Percentiles rank a stretch among this genome's conserved stretches.
These are phyloP conservation scores for Pyrrhoderma noxium DNA, from an alignment of 1,284 basidiomycete species.

Conservation along the genomic window DNA sequence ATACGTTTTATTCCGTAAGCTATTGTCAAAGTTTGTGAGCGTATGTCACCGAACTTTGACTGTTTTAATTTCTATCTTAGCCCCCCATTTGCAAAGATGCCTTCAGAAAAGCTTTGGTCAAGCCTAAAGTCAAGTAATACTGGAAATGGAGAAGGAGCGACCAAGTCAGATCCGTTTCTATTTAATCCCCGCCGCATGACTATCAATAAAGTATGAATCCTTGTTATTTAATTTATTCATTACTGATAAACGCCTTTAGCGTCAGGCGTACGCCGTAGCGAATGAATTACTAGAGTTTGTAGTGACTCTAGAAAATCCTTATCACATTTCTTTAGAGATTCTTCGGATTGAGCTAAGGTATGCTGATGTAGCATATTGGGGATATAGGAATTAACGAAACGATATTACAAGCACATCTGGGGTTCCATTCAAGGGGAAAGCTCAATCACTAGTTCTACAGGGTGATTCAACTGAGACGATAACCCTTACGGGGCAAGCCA, in stretches of 20 bases:
- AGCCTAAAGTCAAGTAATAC: constrained; percentile 36
- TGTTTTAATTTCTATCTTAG: constrained; percentile 32
- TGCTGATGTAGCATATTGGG: constrained; percentile 18
- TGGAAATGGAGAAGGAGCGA: neutral
- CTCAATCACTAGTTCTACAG: constrained; percentile 55
- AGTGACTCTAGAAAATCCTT: constrained; percentile 85
- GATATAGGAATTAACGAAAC: constrained; percentile 12
- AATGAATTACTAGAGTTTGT: constrained; percentile 79
- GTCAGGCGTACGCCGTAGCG: constrained; percentile 66
- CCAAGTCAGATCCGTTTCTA: constrained; percentile 69
- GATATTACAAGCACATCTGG: constrained; percentile 64
- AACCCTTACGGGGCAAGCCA: constrained; percentile 62
- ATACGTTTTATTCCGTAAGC: constrained; percentile 74
- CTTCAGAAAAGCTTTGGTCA: constrained; percentile 66
- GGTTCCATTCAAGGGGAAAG: constrained; percentile 61
- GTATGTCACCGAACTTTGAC: neutral
- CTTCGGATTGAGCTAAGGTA: constrained; percentile 78
- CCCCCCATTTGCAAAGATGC: constrained; percentile 61
- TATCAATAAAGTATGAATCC: constrained; percentile 45
- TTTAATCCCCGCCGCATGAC: constrained; percentile 75
- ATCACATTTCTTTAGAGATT: constrained; percentile 84
- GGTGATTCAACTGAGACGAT: constrained; percentile 71
- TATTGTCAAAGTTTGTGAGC: constrained; percentile 17
- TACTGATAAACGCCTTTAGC: constrained; percentile 28
- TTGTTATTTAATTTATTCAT: constrained; percentile 10